These are phyloP conservation scores for Cystobasidium tubakii DNA, from an alignment of 768 basidiomycete genomes.

Conservation along the genomic window DNA sequence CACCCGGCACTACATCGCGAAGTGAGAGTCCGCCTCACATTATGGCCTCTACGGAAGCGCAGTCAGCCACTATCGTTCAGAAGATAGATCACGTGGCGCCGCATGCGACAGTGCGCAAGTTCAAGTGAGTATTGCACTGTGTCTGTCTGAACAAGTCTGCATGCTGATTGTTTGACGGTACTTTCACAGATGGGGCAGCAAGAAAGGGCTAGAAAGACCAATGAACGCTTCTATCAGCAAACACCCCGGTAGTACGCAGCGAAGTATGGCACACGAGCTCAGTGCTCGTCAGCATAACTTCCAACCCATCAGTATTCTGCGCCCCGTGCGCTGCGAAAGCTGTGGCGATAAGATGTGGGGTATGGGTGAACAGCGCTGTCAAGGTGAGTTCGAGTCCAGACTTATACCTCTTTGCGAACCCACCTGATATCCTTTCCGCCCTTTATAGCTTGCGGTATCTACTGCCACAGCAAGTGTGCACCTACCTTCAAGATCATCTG, in stretches of 20 bases:
- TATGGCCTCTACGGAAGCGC: background rate
- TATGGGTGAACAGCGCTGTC: constrained; percentile 77
- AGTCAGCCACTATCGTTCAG: constrained; percentile 23
- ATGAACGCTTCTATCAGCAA: constrained; percentile 29
- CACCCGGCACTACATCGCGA: background rate
- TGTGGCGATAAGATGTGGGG: constrained; percentile 99
- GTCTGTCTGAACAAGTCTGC: too few species aligned
- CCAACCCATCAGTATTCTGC: constrained; percentile 77
- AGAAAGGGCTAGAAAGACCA: constrained; percentile 30
- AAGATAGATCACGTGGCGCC: constrained; percentile 25
- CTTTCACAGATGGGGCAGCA: constrained; percentile 30
- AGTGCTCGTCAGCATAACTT: constrained; percentile 67
- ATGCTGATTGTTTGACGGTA: too few species aligned
- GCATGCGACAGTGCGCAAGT: constrained; percentile 30
- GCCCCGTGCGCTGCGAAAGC: constrained; percentile 87
- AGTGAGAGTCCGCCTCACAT: background rate
- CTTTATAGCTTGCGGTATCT: constrained; percentile 66
- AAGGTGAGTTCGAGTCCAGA: constrained; percentile 57
- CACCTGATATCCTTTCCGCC: background rate
- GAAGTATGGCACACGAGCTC: background rate
- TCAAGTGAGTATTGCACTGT: constrained; percentile 32
- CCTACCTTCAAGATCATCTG: constrained; percentile 40
- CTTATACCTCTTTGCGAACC: background rate
- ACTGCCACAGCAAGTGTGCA: constrained; percentile 76
- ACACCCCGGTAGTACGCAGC: background rate